Evolutionary conservation across 345 rosid genomes (phyloP), one percentile per base, ranked within the genome.

Genomic region (Populus nigra): DNA sequence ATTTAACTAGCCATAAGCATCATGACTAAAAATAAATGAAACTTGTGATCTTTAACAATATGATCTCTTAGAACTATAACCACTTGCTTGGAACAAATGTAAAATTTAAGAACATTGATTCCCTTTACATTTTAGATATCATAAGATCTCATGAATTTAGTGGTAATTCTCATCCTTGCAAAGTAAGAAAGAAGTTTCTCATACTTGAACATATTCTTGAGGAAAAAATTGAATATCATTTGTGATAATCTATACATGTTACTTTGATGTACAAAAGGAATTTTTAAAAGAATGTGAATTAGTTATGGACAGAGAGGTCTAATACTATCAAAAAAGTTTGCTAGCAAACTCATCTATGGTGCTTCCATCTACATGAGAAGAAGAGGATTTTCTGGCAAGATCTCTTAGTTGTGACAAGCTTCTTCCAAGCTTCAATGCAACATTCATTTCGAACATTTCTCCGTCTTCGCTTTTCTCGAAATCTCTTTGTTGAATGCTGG

Each of bases 391-490:
- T 16, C 36, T 63, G 1, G 87, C 89, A 69, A 88, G 71, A 73
- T 82, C 83, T 75, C 84, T 77, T 1, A 88, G 85, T 73, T 88
- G 84, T 2, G 91, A 83, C 39, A 81, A 73, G 85, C 88, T 89
- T 78, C 91, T 78, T n/a, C 91, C 91, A 12, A 89, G 74, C 72
- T 83, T 71, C n/a, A 87, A 73, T 8, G 84, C 88, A 68, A 89
- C 76, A 57, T 79, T 84, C 83, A 62, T 78, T 81, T 85, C 84
- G 27, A 87, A 76, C 76, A 85, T 23, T 33, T 85, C 83, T 1
- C 83, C 90, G 25, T 85, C 73, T 71, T 87, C 90, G 65, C 87
- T 79, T 72, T 62, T 83, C 29, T 49, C 76, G 5, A 31, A 20
- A 0, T 83, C 83, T 11, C 66, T 49, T 73, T 78, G 85, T 13